Percentiles rank a stretch among this genome's conserved stretches.
Evolutionary conservation across 768 basidiomycete genomes (phyloP).

Genomic region (Suillus cothurnatus): DNA sequence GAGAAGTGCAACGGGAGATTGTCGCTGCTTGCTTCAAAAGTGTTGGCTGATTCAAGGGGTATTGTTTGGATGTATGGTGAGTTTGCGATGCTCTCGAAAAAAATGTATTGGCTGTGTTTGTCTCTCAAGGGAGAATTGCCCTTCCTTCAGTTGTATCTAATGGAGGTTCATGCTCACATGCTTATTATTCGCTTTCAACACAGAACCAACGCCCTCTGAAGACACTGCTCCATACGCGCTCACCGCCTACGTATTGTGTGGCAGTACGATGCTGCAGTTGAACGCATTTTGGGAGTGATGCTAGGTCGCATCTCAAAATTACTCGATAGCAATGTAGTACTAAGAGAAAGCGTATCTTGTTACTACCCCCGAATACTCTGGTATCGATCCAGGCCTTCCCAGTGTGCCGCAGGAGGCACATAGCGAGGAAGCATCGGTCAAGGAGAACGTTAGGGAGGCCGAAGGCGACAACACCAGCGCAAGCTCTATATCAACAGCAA

Average conservation of each 20-base stretch:
- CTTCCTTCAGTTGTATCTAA: slow-evolving; percentile 19
- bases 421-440: not conserved
- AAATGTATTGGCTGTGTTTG: not conserved
- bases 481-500: not conserved
- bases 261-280: slow-evolving; percentile 19
- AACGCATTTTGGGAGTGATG: slow-evolving; percentile 23
- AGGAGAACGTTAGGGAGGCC: not conserved
- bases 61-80: slow-evolving; percentile 23
- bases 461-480: not conserved
- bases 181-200: not conserved
- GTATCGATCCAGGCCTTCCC: not conserved
- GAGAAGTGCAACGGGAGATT: not conserved
- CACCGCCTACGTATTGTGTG: slow-evolving; percentile 27
- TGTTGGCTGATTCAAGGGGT: not conserved
- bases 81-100: not conserved
- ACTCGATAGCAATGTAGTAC: not conserved
- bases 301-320: slow-evolving; percentile 19
- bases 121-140: not conserved
- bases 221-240: slow-evolving; percentile 23
- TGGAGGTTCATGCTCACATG: slow-evolving; percentile 7
- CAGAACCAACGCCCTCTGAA: slow-evolving; percentile 32
- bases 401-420: not conserved
- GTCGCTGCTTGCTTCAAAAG: not conserved
- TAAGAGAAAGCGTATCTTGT: not conserved
- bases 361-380: not conserved